These are phyloP conservation scores for Solidago caesia DNA, from an alignment of 129 eudicot species.

Conservation along the genomic window DNA sequence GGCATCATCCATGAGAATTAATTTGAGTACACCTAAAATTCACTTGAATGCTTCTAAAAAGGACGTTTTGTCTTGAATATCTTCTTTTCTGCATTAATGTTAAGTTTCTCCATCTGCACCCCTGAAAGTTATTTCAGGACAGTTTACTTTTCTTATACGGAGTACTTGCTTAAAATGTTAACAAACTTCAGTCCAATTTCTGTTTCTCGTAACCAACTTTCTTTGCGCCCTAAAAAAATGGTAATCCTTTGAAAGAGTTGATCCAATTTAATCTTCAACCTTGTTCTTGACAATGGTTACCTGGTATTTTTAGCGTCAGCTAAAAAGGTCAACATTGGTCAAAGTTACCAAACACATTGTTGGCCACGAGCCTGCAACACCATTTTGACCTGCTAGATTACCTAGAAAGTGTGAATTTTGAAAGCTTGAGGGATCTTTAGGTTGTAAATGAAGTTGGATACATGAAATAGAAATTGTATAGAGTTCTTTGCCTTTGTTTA, in stretches of 20 bases:
- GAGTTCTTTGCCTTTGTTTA: not conserved
- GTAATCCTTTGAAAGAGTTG: not conserved
- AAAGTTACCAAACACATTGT: not conserved
- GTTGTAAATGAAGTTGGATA: no score
- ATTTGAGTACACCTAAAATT: not conserved
- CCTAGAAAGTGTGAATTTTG: not conserved
- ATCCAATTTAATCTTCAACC: not conserved
- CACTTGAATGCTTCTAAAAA: not conserved
- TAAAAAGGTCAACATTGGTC: not conserved
- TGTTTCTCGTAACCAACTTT: not conserved
- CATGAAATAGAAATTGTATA: not conserved
- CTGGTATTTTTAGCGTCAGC: not conserved
- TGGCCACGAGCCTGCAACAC: not conserved
- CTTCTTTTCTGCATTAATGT: not conserved
- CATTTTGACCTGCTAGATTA: not conserved
- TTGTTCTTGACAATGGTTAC: not conserved
- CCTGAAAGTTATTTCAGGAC: constrained; percentile 6
- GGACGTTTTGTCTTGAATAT: not conserved
- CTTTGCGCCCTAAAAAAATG: not conserved
- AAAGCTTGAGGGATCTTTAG: not conserved
- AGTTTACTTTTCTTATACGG: not conserved
- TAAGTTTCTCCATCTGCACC: not conserved
- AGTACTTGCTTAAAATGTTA: not conserved
- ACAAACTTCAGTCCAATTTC: not conserved
- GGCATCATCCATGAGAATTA: not conserved